Evolutionary conservation across 345 rosid genomes (phyloP), one percentile per base, ranked within the genome.

Genomic region (Hibiscus trionum): DNA sequence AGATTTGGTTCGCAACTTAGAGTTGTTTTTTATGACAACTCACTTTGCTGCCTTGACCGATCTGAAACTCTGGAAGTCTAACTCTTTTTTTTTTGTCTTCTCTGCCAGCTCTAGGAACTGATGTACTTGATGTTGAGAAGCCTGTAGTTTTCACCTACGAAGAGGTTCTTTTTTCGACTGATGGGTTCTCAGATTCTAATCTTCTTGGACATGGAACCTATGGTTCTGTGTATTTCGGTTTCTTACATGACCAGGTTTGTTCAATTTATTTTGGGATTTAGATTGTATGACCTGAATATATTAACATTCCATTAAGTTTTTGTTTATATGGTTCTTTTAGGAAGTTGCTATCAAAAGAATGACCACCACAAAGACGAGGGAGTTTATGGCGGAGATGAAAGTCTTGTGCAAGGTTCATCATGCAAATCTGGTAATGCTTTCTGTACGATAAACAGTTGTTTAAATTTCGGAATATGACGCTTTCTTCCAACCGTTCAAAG

Each of bases 361-460:
- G 98, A 90, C 97, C 65, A 91, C 95, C 42, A 91, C 95, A 27
- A 94, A 94, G 70, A 87, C 96, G 29, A 91, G 86, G 84, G 97
- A 94, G 84, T 94, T 94, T 77, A 81, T 82, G 76, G 93, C 97
- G n/a, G 98, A 94, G 82, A 83, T 94, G 93, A 94, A 91, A 83
- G 91, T 94, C 69, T 77, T 94, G 77, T 90, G 98, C 90, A 94
- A 79, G 79, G 97, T 94, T 78, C 98, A 94, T 81, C 98, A 94
- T 82, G 77, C 95, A 64, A 95, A 91, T 86, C 89, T 95, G 95
- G 99, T 91, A 94, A 70, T 73, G 47, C 72, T 71, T 69, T 73
- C 39, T 47, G 63, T 53, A 50, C 57, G 69, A 50, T 73, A 17
- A 16, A 17, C 19, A 29, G n/a, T 59, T 69, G 7, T 73, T 46